A percentile compares a stretch with the other conserved stretches of the same genome.
These are phyloP conservation scores for Blastocrithidia nonstop DNA, from an alignment of 208 protist genomes.

Conservation along the genomic window DNA sequence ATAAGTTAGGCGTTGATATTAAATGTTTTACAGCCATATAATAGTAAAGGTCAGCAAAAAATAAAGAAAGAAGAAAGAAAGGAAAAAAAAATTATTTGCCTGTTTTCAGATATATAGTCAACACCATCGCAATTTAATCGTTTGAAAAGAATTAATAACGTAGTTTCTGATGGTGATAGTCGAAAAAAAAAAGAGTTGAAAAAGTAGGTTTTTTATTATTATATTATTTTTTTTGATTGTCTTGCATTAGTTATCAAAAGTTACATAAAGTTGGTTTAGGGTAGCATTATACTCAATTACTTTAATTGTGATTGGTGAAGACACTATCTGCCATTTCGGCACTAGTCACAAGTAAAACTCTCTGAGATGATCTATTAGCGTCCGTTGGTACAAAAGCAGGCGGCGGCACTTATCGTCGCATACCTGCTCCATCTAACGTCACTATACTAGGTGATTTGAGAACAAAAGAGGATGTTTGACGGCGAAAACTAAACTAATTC, in stretches of 20 bases:
- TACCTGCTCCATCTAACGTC: no score
- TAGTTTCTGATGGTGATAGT: background rate
- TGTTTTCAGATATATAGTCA: background rate
- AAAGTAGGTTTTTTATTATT: no score
- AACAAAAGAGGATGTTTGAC: background rate
- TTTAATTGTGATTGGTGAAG: background rate
- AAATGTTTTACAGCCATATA: no score
- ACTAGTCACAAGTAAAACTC: no score
- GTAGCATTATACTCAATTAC: background rate
- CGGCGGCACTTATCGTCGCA: no score
- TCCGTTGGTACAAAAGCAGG: no score
- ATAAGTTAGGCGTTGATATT: no score
- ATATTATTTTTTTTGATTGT: conserved; percentile 2
- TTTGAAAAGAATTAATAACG: background rate
- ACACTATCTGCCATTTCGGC: no score
- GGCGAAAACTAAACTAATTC: background rate
- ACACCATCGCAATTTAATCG: background rate
- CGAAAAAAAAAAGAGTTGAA: conserved; percentile 2
- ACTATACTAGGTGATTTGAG: background rate
- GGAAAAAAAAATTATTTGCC: background rate
- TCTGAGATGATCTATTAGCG: no score
- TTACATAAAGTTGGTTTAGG: background rate
- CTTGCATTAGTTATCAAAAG: conserved; percentile 1
- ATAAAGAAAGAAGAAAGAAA: conserved; percentile 5
- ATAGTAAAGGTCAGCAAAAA: background rate